These are phyloP conservation scores for Candida ipomoeae DNA, from an alignment of 805 yeast genomes.

Conservation along the genomic window DNA sequence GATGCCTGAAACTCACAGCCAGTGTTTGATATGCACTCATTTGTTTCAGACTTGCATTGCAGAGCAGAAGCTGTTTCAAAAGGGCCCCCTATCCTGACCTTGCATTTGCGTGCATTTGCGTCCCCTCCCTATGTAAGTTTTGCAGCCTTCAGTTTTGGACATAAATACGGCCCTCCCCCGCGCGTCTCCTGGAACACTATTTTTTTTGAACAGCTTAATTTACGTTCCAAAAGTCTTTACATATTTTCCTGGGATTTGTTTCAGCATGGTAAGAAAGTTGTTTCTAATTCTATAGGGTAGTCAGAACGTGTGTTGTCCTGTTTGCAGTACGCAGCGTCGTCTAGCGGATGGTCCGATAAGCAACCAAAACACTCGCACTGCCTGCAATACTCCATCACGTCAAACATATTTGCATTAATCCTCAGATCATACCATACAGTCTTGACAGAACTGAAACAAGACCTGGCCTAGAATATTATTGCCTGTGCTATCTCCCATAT, in stretches of 20 bases:
- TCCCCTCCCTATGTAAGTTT: not conserved
- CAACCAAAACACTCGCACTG: slow-evolving; percentile 1
- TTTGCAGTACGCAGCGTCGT: not conserved
- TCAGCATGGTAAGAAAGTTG: too few species aligned
- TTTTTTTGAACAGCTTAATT: not conserved
- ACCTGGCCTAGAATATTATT: not conserved
- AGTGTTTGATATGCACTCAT: not conserved
- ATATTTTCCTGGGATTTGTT: not conserved
- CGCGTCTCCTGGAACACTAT: not conserved
- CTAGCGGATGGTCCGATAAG: not conserved
- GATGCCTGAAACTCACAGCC: not conserved
- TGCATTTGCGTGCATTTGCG: not conserved
- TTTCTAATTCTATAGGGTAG: too few species aligned
- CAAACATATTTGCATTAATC: not conserved
- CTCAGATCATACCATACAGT: not conserved
- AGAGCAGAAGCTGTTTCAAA: not conserved
- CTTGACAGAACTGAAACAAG: not conserved
- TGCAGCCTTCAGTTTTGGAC: not conserved
- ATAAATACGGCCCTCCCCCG: not conserved
- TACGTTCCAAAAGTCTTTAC: not conserved
- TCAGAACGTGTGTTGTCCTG: not conserved
- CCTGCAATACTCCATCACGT: slow-evolving; percentile 1
- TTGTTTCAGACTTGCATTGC: not conserved
- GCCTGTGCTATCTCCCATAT: not conserved
- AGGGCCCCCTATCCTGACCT: not conserved